A percentile compares a stretch with the other conserved stretches of the same genome.
phyloP scores from a whole-genome alignment of 2,329 filamentous ascomycete genomes.

The Sporothrix inflata region DNA sequence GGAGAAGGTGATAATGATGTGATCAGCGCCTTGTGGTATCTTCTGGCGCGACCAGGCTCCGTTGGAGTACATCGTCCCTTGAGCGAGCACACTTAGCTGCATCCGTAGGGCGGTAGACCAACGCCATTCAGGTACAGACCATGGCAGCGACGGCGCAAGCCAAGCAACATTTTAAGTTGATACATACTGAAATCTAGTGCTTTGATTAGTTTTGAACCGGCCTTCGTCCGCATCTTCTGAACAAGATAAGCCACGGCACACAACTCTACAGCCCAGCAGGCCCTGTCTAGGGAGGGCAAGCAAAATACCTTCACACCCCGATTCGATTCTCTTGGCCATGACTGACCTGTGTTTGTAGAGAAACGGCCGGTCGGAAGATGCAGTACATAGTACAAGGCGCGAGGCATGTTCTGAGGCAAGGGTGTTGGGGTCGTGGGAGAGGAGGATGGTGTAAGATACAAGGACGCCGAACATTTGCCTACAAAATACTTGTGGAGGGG shows the following conservation, averaged over 20 bases:
- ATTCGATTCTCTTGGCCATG: neutral
- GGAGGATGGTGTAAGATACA: neutral
- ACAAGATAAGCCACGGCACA: neutral
- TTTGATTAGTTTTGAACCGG: neutral
- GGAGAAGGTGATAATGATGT: conserved; percentile 17
- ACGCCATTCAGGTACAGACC: conserved; percentile 2
- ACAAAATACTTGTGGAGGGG: neutral
- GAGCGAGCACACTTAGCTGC: conserved; percentile 1
- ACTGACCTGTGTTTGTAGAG: neutral
- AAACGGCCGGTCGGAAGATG: neutral
- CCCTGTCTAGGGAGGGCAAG: neutral
- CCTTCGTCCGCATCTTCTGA: neutral
- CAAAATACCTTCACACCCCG: neutral
- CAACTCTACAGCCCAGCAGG: neutral
- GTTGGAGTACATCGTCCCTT: neutral
- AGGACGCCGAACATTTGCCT: neutral
- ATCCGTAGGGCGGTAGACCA: neutral
- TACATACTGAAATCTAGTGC: neutral
- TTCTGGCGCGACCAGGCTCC: neutral
- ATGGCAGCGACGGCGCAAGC: neutral
- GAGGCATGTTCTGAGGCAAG: neutral
- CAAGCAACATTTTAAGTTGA: neutral
- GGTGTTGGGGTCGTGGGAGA: neutral
- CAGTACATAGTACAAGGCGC: neutral
- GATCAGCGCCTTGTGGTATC: neutral